These are phyloP conservation scores for Herpotrichia juniperi DNA, from an alignment of 2,329 filamentous ascomycete genomes.

Conservation along the genomic window DNA sequence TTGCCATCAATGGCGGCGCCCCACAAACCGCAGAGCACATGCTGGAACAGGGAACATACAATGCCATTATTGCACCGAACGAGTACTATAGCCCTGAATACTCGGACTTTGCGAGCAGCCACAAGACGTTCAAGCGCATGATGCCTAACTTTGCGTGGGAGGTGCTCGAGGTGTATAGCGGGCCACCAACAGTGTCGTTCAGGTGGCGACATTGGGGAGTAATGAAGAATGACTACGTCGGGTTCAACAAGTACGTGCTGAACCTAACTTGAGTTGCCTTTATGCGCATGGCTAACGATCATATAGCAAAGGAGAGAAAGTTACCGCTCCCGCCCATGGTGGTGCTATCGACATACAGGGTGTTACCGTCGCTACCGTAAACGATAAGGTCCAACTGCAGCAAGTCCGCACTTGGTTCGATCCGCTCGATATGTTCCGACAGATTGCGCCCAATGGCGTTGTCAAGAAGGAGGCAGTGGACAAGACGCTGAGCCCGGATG, in stretches of 20 bases:
- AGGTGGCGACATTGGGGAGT: constrained; percentile 72
- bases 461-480: constrained; percentile 52
- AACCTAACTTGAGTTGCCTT: not conserved
- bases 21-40: constrained; percentile 66
- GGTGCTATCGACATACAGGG: constrained; percentile 68
- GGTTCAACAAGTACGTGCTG: constrained; percentile 62
- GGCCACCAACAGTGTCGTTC: constrained; percentile 67
- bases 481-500: constrained; percentile 36
- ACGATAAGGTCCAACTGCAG: constrained; percentile 64
- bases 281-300: not conserved
- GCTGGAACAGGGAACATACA: constrained; percentile 72
- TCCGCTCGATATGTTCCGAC: constrained; percentile 69
- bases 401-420: constrained; percentile 70
- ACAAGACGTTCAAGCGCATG: constrained; percentile 76
- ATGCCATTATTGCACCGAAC: constrained; percentile 68
- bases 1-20: constrained; percentile 67
- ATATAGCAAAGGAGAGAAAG: constrained; percentile 65
- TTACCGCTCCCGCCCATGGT: constrained; percentile 66
- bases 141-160: constrained; percentile 77
- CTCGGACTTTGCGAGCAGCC: constrained; percentile 67
- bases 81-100: constrained; percentile 68
- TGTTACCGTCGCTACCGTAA: constrained; percentile 66
- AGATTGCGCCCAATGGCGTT: constrained; percentile 61
- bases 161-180: constrained; percentile 70
- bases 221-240: constrained; percentile 71